A percentile compares a stretch with the other conserved stretches of the same genome.
Conservation (phyloP, 331 rosid species). For the Ulmus americana region DNA sequence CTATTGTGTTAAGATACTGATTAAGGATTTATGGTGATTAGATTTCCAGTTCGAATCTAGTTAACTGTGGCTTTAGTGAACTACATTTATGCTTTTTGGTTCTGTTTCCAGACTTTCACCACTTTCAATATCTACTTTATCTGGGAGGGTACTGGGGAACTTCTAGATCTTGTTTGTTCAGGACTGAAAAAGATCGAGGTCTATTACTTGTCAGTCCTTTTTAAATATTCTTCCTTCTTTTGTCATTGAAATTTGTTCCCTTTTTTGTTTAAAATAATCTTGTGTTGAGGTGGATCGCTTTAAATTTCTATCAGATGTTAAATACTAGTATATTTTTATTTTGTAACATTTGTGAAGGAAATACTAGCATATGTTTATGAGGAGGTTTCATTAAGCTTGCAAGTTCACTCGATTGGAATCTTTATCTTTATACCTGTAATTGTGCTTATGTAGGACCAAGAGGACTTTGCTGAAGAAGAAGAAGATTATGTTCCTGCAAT, state of each 20-base stretch:
- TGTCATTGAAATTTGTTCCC: background rate
- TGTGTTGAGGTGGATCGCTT: background rate
- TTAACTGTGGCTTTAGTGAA: background rate
- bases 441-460: conserved; percentile 36
- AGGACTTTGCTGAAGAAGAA: conserved; percentile 42
- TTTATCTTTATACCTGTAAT: background rate
- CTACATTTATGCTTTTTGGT: conserved; percentile 11
- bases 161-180: conserved; percentile 89
- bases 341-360: background rate
- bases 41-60: background rate
- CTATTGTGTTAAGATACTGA: background rate
- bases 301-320: background rate
- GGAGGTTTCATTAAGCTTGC: no score
- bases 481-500: conserved; percentile 82
- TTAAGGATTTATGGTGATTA: background rate
- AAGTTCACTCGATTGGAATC: background rate
- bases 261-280: background rate
- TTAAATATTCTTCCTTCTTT: background rate
- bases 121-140: conserved; percentile 73
- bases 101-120: conserved; percentile 61
- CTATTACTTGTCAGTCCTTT: conserved; percentile 13
- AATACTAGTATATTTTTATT: background rate
- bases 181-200: conserved; percentile 72
- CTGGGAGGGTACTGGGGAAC: conserved; percentile 95
- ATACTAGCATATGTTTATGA: no score